Evolutionary conservation across 208 protist genomes (phyloP), one percentile per base, ranked within the genome.

Genomic region (Eutreptiella sp.): DNA sequence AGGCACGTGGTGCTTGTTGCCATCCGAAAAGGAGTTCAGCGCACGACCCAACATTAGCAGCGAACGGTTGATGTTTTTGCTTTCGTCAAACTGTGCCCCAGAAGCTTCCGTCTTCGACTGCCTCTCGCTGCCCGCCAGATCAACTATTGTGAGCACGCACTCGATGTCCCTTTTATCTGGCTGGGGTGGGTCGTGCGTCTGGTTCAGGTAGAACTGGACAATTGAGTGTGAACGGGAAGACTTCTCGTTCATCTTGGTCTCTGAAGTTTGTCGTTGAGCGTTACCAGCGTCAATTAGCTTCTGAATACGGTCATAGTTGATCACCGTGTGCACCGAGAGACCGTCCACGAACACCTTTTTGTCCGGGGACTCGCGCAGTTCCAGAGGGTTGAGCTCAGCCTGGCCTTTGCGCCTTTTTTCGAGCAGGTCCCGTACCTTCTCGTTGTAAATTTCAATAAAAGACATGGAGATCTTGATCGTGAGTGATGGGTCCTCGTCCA

Each of bases 31-130:
- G 33, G 79, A 85, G 69, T 87, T 83, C 41, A 92, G 69, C 35
- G 83, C 84, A 29, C 81, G 80, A 24, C 85, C 85, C 29, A 92
- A 75, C 70, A 85, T 83, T 57, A 88, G 70, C 43, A 91, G 71
- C 29, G 79, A 84, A 34, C 80, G 73, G 68, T 89, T 89, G 61
- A 92, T 92, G 72, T 88, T 83, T 47, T 88, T 88, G 16, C 81
- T 81, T 70, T 92, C 83, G 66, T 88, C 81, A 46, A 92, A 83
- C 23, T 76, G 69, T 46, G 80, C 59, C 24, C 85, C 85, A 39
- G 46, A 73, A 16, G 83, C 80, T 58, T 85, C 78, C 28, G 85
- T 84, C 67, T 84, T 83, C 57, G 68, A 79, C 33, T 84, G 46
- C 7, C 84, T 43, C 64, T 90, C 84, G 23, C 66, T 79, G 23